These are phyloP conservation scores for Stephania cephalantha DNA, from an alignment of 164 flowering plant genomes.

Conservation along the genomic window DNA sequence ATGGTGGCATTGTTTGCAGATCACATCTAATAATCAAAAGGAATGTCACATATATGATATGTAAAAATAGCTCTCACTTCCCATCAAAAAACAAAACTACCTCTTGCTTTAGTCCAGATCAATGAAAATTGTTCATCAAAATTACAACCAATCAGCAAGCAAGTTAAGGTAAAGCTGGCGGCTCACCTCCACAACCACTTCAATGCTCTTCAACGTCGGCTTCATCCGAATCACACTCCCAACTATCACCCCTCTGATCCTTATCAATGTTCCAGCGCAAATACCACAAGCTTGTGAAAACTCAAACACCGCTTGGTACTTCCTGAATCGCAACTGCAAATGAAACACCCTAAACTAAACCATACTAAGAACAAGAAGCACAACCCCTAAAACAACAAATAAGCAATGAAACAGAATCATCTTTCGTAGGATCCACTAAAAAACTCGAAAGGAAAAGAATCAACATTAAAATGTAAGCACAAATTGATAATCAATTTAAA, in stretches of 20 bases:
- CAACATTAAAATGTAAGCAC: too few species aligned
- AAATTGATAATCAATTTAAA: too few species aligned
- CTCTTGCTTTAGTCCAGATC: too few species aligned
- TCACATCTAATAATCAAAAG: too few species aligned
- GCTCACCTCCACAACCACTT: slow-evolving; percentile 83
- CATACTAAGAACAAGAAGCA: slow-evolving; percentile 66
- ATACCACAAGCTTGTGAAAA: slow-evolving; percentile 87
- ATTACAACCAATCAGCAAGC: background rate
- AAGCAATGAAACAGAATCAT: slow-evolving; percentile 5
- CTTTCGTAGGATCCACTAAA: too few species aligned
- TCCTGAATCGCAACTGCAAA: slow-evolving; percentile 62
- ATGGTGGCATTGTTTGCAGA: background rate
- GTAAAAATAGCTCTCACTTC: background rate
- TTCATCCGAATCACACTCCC: slow-evolving; percentile 78
- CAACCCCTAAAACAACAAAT: slow-evolving; percentile 69
- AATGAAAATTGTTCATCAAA: too few species aligned
- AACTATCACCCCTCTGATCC: slow-evolving; percentile 91
- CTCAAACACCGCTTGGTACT: slow-evolving; percentile 76
- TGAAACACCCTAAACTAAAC: slow-evolving; percentile 81
- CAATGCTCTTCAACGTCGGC: slow-evolving; percentile 74
- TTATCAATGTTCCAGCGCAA: slow-evolving; percentile 74
- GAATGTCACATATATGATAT: background rate
- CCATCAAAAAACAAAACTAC: background rate
- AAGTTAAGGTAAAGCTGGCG: background rate
- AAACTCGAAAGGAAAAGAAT: too few species aligned